Base-by-base conservation (phyloP, 495 filamentous ascomycete species). In the Lophium mytilinum region DNA sequence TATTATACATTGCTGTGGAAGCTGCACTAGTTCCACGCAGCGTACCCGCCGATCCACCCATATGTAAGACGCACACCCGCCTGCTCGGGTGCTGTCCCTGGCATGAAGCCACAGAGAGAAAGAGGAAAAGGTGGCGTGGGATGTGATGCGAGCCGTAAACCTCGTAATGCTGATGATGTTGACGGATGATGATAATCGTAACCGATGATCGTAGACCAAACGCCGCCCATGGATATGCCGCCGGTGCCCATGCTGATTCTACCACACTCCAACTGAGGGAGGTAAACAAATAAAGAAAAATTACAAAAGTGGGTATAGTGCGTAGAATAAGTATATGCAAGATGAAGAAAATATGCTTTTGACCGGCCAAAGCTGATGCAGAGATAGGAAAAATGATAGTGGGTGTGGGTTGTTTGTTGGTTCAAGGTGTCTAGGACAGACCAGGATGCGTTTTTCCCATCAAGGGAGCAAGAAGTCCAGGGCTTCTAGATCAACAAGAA, bases 401-500 rank as follows among this genome's bases (percentile, higher is more conserved):
- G 37, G 55, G 39, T 52, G 48, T 41, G 47, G 18, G 61, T 55
- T 15, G 56, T 52, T 18, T 19, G 53, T 35, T 55, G 49, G 35
- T 48, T 30, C 24, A 55, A 47, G 48, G 41, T 48, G 52, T 19
- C 18, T 50, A 54, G 47, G 39, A 59, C 63, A 66, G 63, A 66
- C 59, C 56, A 60, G 59, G 63, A 66, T 62, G 59, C 63, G 14
- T 34, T 30, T n/a, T 60, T 50, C 67, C 67, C 60, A 55, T 53
- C 60, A 58, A 53, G 61, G 57, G 57, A 62, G 66, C 50, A 60
- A 54, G 61, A 50, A 30, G 41, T 45, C 39, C 34, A 39, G 48
- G 66, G 61, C 75, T 64, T 63, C 78, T 78, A 96, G 68, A 97
- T 90, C 70, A 98, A 79, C 67, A 98, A 76, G 76, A 87, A 92